Evolutionary conservation across 78 protist species (phyloP), one percentile per base, ranked within the genome.

Genomic region (Blattamonas nauphoetae): DNA sequence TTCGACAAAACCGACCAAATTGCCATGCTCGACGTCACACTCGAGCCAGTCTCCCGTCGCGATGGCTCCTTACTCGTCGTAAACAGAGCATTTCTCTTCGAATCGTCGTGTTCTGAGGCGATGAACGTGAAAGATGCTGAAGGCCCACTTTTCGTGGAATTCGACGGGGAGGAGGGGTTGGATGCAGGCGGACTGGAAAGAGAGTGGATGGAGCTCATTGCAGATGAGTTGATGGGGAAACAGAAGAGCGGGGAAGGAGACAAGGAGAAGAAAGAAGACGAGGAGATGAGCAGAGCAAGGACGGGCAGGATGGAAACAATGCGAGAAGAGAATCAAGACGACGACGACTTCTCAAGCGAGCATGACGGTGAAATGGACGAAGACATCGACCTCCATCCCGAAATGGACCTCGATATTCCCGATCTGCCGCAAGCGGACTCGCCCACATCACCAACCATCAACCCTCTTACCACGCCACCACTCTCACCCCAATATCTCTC

Each of bases 121-220:
- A 55, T 55, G 71, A 55, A 55, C 11, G 71, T 29, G 71, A 21
- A 21, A 21, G 71, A 55, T 55, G 71, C 21, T 11, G 38, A 21
- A 11, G 11, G 71, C 71, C 38, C 38, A 55, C 38, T 55, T 11
- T 29, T 29, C 38, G 71, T 55, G 71, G 21, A 55, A 21, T 55
- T 55, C 71, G 71, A 55, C 11, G 71, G 71, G 21, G 71, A 55
- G 71, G 38, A 11, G 11, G 71, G 71, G 71, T 29, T 55, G 38
- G 71, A 55, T 21, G 71, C 71, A 55, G 71, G 71, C 38, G 71
- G 71, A 29, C 38, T 55, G 71, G 21, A 21, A 55, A 55, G 71
- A 55, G 71, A 55, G 71, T 55, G 71, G 71, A 55, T 55, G 71
- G 71, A 55, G 71, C 71, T 55, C 38, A 55, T 55, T 55, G 71